These are phyloP conservation scores for Glycine latifolia DNA, from an alignment of 306 rosid genomes.

Conservation along the genomic window DNA sequence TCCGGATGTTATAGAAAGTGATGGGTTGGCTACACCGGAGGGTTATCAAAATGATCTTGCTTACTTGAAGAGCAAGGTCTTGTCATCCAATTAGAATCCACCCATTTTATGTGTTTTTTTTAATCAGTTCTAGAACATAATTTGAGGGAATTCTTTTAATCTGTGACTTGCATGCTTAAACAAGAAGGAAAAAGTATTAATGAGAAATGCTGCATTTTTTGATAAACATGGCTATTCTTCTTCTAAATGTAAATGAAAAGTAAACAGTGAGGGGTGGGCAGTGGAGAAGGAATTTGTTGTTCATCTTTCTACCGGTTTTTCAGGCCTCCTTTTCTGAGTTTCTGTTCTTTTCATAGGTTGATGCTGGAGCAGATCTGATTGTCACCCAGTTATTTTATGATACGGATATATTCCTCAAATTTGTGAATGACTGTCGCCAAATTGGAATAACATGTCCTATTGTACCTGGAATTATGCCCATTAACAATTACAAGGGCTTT, in stretches of 20 bases:
- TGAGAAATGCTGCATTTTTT: slow-evolving; percentile 30
- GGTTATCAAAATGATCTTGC: slow-evolving; percentile 80
- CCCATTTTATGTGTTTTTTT: slow-evolving; percentile 28
- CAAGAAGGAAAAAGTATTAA: neutral
- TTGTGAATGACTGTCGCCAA: slow-evolving; percentile 95
- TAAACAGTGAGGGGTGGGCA: neutral
- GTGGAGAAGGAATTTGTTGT: slow-evolving; percentile 7
- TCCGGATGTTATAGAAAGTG: slow-evolving; percentile 77
- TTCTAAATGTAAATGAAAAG: slow-evolving; percentile 10
- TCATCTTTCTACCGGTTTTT: neutral
- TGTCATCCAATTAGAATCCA: neutral
- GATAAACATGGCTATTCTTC: slow-evolving; percentile 7
- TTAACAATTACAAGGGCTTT: slow-evolving; percentile 95
- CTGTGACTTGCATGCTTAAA: neutral
- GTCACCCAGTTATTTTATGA: slow-evolving; percentile 93
- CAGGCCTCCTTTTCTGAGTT: slow-evolving; percentile 28
- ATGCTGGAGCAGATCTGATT: slow-evolving; percentile 97
- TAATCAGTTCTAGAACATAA: slow-evolving; percentile 20
- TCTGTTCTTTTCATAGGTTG: slow-evolving; percentile 59
- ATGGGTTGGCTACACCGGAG: slow-evolving; percentile 83
- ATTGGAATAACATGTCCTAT: slow-evolving; percentile 94
- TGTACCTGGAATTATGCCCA: slow-evolving; percentile 99
- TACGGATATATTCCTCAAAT: slow-evolving; percentile 88
- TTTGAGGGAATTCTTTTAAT: slow-evolving; percentile 7
- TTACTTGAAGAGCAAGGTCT: slow-evolving; percentile 87